Evolutionary conservation across 768 basidiomycete species (phyloP).

Genomic region (Lyophyllum atratum): DNA sequence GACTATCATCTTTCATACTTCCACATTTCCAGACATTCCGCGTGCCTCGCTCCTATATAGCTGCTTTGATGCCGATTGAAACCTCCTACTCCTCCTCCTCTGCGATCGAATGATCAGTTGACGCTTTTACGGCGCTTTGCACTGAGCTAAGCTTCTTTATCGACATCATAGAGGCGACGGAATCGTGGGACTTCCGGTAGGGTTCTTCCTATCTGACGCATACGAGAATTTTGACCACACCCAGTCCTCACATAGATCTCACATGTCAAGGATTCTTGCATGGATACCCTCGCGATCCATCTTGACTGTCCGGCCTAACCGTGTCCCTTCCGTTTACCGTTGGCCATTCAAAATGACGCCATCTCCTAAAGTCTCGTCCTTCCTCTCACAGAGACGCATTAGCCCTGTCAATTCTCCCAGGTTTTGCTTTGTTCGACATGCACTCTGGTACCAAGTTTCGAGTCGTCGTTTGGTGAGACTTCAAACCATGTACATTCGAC

Average conservation of each 20-base stretch:
- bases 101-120: slow-evolving; percentile 15
- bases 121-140: slow-evolving; percentile 8
- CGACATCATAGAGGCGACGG: slow-evolving; percentile 29
- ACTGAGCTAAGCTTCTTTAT: slow-evolving; percentile 6
- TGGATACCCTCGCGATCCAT: slow-evolving; percentile 28
- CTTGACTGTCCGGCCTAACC: slow-evolving; percentile 45
- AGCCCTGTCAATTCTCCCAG: slow-evolving; percentile 12
- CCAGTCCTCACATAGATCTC: slow-evolving; percentile 30
- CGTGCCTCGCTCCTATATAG: slow-evolving; percentile 18
- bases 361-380: slow-evolving; percentile 18
- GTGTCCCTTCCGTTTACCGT: slow-evolving; percentile 34
- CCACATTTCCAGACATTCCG: slow-evolving; percentile 10
- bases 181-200: slow-evolving; percentile 43
- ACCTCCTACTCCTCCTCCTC: slow-evolving; percentile 1
- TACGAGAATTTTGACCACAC: slow-evolving; percentile 26
- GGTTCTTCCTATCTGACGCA: slow-evolving; percentile 34
- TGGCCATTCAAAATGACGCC: slow-evolving; percentile 37
- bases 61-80: slow-evolving; percentile 15
- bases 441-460: slow-evolving; percentile 38
- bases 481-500: not conserved
- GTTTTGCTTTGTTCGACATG: slow-evolving; percentile 22
- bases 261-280: slow-evolving; percentile 43
- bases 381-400: slow-evolving; percentile 12
- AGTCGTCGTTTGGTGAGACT: slow-evolving; percentile 56
- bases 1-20: not conserved